phyloP scores from a whole-genome alignment of 768 basidiomycete genomes.

The Artomyces pyxidatus region DNA sequence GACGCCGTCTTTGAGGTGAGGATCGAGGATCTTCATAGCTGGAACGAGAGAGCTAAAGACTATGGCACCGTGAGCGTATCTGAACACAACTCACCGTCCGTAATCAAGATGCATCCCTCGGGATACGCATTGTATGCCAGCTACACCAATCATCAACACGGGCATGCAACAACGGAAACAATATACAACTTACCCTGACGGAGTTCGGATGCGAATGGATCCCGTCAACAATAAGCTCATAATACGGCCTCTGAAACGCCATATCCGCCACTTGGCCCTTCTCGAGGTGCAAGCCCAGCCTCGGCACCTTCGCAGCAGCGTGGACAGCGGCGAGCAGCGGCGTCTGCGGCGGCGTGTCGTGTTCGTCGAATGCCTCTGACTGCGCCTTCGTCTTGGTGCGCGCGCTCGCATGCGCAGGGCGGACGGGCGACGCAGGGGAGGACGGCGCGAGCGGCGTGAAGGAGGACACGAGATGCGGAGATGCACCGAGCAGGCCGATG shows the following conservation, averaged over 20 bases:
- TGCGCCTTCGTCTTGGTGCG: conserved; percentile 16
- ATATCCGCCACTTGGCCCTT: conserved; percentile 40
- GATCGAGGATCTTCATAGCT: conserved; percentile 87
- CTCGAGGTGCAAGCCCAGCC: conserved; percentile 29
- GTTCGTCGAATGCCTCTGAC: conserved; percentile 53
- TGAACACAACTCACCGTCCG: conserved; percentile 55
- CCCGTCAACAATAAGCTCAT: conserved; percentile 86
- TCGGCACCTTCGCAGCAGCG: conserved; percentile 1
- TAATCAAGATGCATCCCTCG: conserved; percentile 82
- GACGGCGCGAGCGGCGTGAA: conserved; percentile 27
- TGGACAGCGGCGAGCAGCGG: conserved; percentile 25
- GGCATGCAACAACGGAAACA: not conserved
- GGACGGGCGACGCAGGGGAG: conserved; percentile 15
- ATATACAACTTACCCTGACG: conserved; percentile 51
- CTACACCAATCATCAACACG: conserved; percentile 27
- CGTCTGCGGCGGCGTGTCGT: conserved; percentile 46
- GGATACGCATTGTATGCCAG: conserved; percentile 78
- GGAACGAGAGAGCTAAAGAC: conserved; percentile 1
- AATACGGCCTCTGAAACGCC: conserved; percentile 65
- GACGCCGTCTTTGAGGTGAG: conserved; percentile 71
- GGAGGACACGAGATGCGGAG: conserved; percentile 46
- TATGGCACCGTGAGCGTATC: not conserved
- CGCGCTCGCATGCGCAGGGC: conserved; percentile 8
- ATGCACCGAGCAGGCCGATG: conserved; percentile 79
- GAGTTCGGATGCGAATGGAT: conserved; percentile 89